Conservation (phyloP, 2,329 filamentous ascomycete genomes). For the Colletotrichum sp. region DNA sequence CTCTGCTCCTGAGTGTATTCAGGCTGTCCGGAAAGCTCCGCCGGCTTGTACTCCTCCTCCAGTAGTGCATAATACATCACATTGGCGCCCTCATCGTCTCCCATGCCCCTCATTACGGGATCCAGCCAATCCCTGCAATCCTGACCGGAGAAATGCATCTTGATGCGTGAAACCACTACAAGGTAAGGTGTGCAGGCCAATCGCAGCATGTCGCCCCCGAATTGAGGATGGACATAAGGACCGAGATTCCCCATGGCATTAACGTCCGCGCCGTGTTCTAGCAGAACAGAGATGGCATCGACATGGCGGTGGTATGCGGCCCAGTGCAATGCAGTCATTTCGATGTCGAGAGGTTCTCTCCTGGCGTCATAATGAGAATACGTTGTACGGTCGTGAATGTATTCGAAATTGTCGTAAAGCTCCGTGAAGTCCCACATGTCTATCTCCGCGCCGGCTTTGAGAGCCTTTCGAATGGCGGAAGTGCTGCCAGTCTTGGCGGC, state of each 20-base stretch:
- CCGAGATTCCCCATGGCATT: background rate
- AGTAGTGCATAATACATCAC: too few relatives aligned
- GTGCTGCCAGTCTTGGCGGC: background rate
- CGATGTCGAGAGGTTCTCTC: background rate
- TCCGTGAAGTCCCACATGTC: background rate
- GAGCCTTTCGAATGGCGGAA: background rate
- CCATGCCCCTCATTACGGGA: too few relatives aligned
- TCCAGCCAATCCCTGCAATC: too few relatives aligned
- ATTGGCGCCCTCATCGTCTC: too few relatives aligned
- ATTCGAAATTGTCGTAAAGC: background rate
- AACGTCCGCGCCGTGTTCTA: background rate
- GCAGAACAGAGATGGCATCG: background rate
- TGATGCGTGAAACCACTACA: too few relatives aligned
- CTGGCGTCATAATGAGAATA: background rate
- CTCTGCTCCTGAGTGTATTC: background rate
- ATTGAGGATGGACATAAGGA: too few relatives aligned
- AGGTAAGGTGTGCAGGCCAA: too few relatives aligned
- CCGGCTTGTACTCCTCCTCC: too few relatives aligned
- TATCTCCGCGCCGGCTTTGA: background rate
- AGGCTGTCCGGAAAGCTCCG: accelerated
- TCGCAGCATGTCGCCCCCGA: too few relatives aligned
- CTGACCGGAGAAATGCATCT: too few relatives aligned
- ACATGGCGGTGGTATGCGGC: background rate
- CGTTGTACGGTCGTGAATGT: too few relatives aligned
- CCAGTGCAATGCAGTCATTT: background rate